Base-by-base conservation (phyloP, 1,139 yeast species). In the Tardiomyces blankii region DNA sequence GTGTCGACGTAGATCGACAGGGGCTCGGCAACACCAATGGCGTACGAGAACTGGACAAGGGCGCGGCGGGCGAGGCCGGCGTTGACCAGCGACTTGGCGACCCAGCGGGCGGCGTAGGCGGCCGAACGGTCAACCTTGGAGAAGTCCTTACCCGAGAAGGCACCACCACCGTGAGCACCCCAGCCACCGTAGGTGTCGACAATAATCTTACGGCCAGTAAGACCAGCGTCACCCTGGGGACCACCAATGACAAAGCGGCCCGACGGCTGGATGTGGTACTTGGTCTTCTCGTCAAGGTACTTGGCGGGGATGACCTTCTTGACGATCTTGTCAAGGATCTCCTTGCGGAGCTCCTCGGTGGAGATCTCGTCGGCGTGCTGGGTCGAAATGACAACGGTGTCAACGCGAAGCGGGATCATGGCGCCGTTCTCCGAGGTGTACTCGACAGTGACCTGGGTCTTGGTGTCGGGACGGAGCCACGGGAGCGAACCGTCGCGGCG, bases 101-200 rank as follows among this genome's bases (percentile, higher is more conserved):
- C 96, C 98, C 98, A 93, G 78, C 98, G 88, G 61, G 98, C 98
- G 65, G 98, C 97, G 68, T 91, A 91, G 58, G 98, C 98, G 66
- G 98, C 99, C 57, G 98, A 91, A 78, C 99, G 87, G 73, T 91
- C 99, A 65, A 91, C 99, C 80, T 91, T 91, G 68, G 97, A 87
- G 85, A 87, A 91, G 73, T 91, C 99, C 79, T 91, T 91, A 73
- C 99, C 99, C 54, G 96, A 85, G 88, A 93, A 91, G 57, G 98
- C 98, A 80, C 99, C 99, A 78, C 99, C 99, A 74, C 99, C 99
- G 78, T 91, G 98, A 63, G 98, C 97, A 73, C 98, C 96, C 93
- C 98, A 93, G 63, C 99, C 98, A 77, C 99, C 99, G 75, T 91
- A 91, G 55, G 98, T 94, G 73, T 91, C 99, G 67, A 91, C 99